Percentiles rank a stretch among this genome's conserved stretches.
Evolutionary conservation across 2,329 filamentous ascomycete species (phyloP).

Genomic region (Calonectria montana): DNA sequence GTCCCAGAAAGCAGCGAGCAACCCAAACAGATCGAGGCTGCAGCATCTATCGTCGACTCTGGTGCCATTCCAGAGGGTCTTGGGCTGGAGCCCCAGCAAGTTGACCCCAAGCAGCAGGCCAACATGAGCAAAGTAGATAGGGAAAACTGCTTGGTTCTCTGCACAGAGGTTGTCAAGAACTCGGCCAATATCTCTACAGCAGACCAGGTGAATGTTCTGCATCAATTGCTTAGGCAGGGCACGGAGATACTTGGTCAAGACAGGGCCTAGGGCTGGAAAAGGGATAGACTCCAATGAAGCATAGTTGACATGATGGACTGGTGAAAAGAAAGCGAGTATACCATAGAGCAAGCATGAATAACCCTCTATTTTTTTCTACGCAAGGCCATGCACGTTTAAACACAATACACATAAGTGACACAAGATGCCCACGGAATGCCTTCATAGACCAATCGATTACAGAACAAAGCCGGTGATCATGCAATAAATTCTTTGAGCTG

Average conservation of each 20-base stretch:
- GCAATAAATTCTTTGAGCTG: constrained; percentile 56
- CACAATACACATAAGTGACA: constrained; percentile 17
- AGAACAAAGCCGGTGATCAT: constrained; percentile 53
- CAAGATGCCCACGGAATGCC: constrained; percentile 36
- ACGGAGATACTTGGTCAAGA: constrained; percentile 55
- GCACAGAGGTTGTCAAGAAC: constrained; percentile 64
- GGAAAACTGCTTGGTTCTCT: constrained; percentile 71
- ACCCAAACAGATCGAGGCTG: constrained; percentile 33
- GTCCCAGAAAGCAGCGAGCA: constrained; percentile 22
- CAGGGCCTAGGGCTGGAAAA: constrained; percentile 28
- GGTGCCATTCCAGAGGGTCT: constrained; percentile 47
- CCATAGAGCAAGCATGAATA: not conserved
- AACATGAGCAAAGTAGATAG: constrained; percentile 65
- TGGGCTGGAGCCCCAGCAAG: constrained; percentile 60
- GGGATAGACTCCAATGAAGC: not conserved
- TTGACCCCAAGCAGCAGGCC: constrained; percentile 55
- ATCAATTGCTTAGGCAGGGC: constrained; percentile 62
- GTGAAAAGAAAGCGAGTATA: not conserved
- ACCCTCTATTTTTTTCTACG: constrained; percentile 3
- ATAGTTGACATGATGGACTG: not conserved
- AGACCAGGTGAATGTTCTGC: constrained; percentile 54
- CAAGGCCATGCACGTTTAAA: constrained; percentile 1
- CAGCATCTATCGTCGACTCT: constrained; percentile 22
- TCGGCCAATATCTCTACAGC: constrained; percentile 54
- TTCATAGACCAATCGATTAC: constrained; percentile 47